These are phyloP conservation scores for Coemansia sp. DNA, from an alignment of 192 early-diverging fungal genomes.

Conservation along the genomic window DNA sequence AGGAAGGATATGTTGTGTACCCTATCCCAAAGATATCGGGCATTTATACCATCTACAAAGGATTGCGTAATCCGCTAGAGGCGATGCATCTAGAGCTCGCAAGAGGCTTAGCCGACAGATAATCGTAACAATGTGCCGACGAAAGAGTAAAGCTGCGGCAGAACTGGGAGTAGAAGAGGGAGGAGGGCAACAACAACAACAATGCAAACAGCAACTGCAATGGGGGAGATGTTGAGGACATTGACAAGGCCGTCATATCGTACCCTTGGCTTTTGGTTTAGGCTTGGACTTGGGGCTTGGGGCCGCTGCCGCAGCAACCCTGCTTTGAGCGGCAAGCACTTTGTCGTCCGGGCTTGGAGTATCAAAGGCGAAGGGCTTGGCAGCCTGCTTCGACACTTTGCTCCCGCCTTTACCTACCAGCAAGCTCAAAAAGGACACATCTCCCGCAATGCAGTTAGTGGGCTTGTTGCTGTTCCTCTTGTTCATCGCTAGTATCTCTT, in stretches of 20 bases:
- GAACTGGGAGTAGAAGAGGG: background rate
- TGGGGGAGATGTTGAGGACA: background rate
- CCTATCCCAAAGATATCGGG: background rate
- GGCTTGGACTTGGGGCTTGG: slow-evolving; percentile 14
- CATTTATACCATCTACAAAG: background rate
- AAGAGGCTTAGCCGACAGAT: background rate
- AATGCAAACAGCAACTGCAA: no score
- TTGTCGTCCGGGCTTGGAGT: slow-evolving; percentile 85
- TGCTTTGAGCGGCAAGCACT: slow-evolving; percentile 65
- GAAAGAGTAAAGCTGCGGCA: background rate
- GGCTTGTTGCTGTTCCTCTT: slow-evolving; percentile 2
- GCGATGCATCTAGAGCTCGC: background rate
- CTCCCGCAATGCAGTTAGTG: slow-evolving; percentile 14
- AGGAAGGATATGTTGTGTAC: background rate
- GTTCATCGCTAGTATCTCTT: slow-evolving; percentile 15
- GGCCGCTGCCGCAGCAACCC: slow-evolving; percentile 8
- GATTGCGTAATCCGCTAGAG: background rate
- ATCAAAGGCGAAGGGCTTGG: slow-evolving; percentile 68
- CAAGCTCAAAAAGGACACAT: slow-evolving; percentile 42
- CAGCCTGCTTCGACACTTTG: background rate
- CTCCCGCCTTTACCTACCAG: slow-evolving; percentile 23
- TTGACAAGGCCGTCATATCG: slow-evolving; percentile 4
- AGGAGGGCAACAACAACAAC: background rate
- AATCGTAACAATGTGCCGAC: background rate
- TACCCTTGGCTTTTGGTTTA: slow-evolving; percentile 31